phyloP scores from a whole-genome alignment of 1,139 yeast species.

The Diutina pseudorugosa region DNA sequence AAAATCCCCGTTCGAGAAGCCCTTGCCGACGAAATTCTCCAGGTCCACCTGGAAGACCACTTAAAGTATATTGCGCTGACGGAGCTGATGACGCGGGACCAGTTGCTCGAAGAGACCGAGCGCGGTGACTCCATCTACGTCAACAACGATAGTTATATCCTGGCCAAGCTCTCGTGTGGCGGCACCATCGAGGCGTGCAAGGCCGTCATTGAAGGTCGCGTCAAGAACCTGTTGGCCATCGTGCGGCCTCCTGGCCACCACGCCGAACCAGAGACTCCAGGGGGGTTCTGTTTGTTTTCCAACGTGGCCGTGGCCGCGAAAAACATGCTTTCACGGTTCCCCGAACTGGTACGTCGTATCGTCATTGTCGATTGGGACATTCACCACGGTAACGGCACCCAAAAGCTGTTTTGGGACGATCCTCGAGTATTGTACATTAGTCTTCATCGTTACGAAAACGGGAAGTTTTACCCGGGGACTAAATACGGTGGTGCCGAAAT shows the following conservation, averaged over 20 bases:
- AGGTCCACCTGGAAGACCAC: conserved; percentile 79
- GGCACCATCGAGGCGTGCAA: conserved; percentile 94
- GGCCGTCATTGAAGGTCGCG: conserved; percentile 88
- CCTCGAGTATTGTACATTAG: conserved; percentile 87
- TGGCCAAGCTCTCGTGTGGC: conserved; percentile 91
- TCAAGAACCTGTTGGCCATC: conserved; percentile 85
- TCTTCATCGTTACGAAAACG: conserved; percentile 84
- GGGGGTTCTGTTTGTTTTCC: conserved; percentile 92
- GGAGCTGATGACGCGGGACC: conserved; percentile 66
- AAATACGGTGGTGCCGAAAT: conserved; percentile 63
- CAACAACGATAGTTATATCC: conserved; percentile 77
- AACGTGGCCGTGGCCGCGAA: conserved; percentile 97
- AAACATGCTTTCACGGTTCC: conserved; percentile 67
- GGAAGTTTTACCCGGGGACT: conserved; percentile 91
- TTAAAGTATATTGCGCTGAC: conserved; percentile 66
- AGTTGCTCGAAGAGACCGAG: conserved; percentile 74
- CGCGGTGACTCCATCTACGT: conserved; percentile 91
- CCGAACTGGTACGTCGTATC: conserved; percentile 77
- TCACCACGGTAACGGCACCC: conserved; percentile 98
- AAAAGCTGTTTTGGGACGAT: conserved; percentile 78
- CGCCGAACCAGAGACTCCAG: conserved; percentile 95
- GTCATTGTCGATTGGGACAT: conserved; percentile 94
- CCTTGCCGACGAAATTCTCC: conserved; percentile 67
- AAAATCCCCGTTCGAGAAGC: conserved; percentile 91
- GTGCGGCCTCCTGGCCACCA: conserved; percentile 99